Percentiles rank a stretch among this genome's conserved stretches.
These are phyloP conservation scores for Entrophospora sp. DNA, from an alignment of 192 early-diverging fungal genomes.

Conservation along the genomic window DNA sequence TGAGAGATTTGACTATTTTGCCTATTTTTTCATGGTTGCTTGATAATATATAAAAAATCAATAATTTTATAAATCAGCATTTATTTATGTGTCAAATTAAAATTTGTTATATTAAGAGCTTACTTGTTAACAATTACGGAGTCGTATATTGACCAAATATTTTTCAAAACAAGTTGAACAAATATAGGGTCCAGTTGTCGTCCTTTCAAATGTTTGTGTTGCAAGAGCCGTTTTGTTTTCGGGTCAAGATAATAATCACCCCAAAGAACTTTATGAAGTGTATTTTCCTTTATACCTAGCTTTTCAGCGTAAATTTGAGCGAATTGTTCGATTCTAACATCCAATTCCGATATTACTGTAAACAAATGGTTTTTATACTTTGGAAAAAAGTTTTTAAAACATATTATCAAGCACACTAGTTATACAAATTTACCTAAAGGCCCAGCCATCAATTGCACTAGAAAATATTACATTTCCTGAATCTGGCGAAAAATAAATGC, in stretches of 20 bases:
- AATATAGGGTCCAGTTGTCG: slow-evolving; percentile 86
- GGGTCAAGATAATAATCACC: slow-evolving; percentile 96
- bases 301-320: slow-evolving; percentile 84
- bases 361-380: slow-evolving; percentile 1
- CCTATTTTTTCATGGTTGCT: slow-evolving; percentile 75
- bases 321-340: slow-evolving; percentile 75
- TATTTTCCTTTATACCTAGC: slow-evolving; percentile 69
- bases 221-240: slow-evolving; percentile 85
- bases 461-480: slow-evolving; percentile 96
- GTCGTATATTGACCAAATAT: slow-evolving; percentile 94
- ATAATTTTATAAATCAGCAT: too few species aligned
- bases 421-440: slow-evolving; percentile 57
- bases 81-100: too few species aligned
- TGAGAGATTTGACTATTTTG: slow-evolving; percentile 84
- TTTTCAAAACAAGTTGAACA: slow-evolving; percentile 90
- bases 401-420: not conserved
- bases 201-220: slow-evolving; percentile 77
- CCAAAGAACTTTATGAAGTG: slow-evolving; percentile 84
- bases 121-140: slow-evolving; percentile 54
- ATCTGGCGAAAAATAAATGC: slow-evolving; percentile 93
- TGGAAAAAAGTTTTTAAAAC: not conserved
- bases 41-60: not conserved
- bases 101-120: slow-evolving; percentile 8
- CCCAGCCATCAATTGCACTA: slow-evolving; percentile 96
- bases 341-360: slow-evolving; percentile 12